Evolutionary conservation across 2,329 filamentous ascomycete species (phyloP).

Genomic region (Aspergillus sp.): DNA sequence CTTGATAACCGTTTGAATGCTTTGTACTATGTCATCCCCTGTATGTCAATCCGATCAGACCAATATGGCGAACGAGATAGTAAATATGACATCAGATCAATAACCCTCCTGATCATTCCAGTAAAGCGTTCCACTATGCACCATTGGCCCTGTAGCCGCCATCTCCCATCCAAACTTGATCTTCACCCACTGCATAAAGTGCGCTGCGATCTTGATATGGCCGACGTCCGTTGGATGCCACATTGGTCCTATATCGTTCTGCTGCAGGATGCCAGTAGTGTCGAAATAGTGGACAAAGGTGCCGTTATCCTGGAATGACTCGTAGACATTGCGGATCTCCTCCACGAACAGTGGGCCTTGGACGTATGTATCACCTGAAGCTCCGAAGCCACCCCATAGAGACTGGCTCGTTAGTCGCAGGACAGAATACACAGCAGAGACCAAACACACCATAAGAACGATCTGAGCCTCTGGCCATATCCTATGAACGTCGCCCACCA

Average conservation of each 20-base stretch:
- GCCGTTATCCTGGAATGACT: slow-evolving; percentile 49
- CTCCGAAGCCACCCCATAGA: slow-evolving; percentile 56
- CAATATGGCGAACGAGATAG: not conserved
- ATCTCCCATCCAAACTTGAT: slow-evolving; percentile 58
- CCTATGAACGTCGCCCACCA: slow-evolving; percentile 42
- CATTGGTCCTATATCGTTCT: slow-evolving; percentile 60
- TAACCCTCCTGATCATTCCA: slow-evolving; percentile 54
- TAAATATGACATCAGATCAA: slow-evolving; percentile 20
- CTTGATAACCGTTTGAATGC: not conserved
- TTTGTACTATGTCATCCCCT: too few species aligned
- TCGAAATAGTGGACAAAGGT: slow-evolving; percentile 63
- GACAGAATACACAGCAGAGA: not conserved
- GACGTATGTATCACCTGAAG: slow-evolving; percentile 51
- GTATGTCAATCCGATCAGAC: not conserved
- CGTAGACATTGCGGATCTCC: slow-evolving; percentile 52
- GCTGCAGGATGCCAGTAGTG: slow-evolving; percentile 60
- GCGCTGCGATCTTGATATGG: slow-evolving; percentile 60
- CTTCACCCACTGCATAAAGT: slow-evolving; percentile 58
- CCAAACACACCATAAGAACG: slow-evolving; percentile 36
- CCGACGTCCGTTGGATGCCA: slow-evolving; percentile 63
- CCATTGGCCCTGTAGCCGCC: slow-evolving; percentile 53
- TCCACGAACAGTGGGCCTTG: slow-evolving; percentile 51
- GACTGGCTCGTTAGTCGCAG: slow-evolving; percentile 33
- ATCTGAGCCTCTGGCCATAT: slow-evolving; percentile 45
- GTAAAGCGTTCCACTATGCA: slow-evolving; percentile 41